Percentiles rank a stretch among this genome's conserved stretches.
Evolutionary conservation across 176 grass and related monocot species (phyloP).

Genomic region (Carex kokanica): DNA sequence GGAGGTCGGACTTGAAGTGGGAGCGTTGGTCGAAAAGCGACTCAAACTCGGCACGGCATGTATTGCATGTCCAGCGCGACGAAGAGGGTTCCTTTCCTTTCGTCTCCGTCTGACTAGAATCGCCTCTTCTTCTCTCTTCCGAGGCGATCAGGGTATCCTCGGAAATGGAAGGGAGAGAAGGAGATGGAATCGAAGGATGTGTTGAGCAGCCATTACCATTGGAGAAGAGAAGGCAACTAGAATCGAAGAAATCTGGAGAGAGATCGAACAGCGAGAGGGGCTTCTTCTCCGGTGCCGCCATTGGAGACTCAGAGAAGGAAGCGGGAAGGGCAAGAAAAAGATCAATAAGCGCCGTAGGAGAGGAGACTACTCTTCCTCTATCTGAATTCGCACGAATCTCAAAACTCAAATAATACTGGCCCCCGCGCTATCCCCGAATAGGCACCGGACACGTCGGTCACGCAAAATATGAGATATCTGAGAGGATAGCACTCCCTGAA

Average conservation of each 20-base stretch:
- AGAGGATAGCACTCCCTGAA: too few relatives aligned
- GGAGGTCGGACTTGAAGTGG: conserved; percentile 97
- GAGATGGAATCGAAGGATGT: conserved; percentile 17
- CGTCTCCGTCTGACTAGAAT: background rate
- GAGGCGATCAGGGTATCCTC: background rate
- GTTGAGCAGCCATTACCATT: conserved; percentile 26
- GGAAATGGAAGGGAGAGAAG: background rate
- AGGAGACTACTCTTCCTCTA: background rate
- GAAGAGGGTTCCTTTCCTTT: conserved; percentile 27
- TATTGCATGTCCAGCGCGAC: conserved; percentile 85
- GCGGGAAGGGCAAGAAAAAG: conserved; percentile 1
- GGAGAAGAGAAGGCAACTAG: conserved; percentile 35
- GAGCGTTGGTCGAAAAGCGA: conserved; percentile 83
- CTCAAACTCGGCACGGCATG: conserved; percentile 71
- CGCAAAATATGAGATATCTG: too few relatives aligned
- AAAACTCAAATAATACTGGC: too few relatives aligned
- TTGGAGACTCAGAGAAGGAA: conserved; percentile 15
- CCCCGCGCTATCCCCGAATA: too few relatives aligned
- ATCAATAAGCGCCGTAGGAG: background rate
- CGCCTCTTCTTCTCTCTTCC: background rate
- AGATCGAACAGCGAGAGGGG: conserved; percentile 76
- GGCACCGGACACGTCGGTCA: too few relatives aligned
- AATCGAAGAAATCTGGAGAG: conserved; percentile 61
- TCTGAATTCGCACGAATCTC: too few relatives aligned
- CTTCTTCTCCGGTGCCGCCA: conserved; percentile 61